Conservation (phyloP, 176 grass and related monocot species). For the sorghum (Sorghum bicolor) region Sorghum_bicolor_NCBIv3 NC_012877.2:2822001-2822500, state of each 20-base stretch:
- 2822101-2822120: constrained; percentile 19
- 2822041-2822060: constrained; percentile 10
- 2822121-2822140: constrained; percentile 34
- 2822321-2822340: constrained; percentile 35
- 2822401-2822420: constrained; percentile 17
- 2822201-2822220: constrained; percentile 41
- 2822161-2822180: constrained; percentile 10
- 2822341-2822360: constrained; percentile 45
- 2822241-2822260: not conserved
- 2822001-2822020: constrained; percentile 36
- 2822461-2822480: constrained; percentile 49
- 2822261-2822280: constrained; percentile 5
- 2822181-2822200: constrained; percentile 47
- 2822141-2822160: constrained; percentile 56
- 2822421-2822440: constrained; percentile 11
- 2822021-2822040: not conserved
- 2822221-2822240: constrained; percentile 37
- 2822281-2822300: constrained; percentile 46
- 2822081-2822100: constrained; percentile 35
- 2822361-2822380: constrained; percentile 42
- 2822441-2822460: constrained; percentile 18
- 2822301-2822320: constrained; percentile 53
- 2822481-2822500: constrained; percentile 18
- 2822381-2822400: constrained; percentile 30
- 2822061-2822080: not conserved